These are phyloP conservation scores for Trypanosoma mega DNA, from an alignment of 208 protist species.

Conservation along the genomic window DNA sequence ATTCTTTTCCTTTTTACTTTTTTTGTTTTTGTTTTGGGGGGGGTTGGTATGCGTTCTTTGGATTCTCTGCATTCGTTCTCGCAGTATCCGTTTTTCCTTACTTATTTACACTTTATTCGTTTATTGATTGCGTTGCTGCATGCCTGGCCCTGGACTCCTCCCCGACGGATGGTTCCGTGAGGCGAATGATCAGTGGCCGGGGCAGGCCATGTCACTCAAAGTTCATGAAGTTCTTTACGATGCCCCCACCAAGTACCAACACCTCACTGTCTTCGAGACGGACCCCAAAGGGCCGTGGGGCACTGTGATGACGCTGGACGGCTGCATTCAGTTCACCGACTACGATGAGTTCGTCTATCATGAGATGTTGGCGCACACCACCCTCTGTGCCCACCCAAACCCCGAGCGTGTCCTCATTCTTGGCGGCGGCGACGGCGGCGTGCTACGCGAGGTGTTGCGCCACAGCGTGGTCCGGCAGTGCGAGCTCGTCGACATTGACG, in stretches of 20 bases:
- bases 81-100: no score
- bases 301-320: slow-evolving; percentile 96
- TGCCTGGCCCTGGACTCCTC: slow-evolving; percentile 74
- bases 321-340: slow-evolving; percentile 96
- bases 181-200: slow-evolving; percentile 86
- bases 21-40: no score
- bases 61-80: no score
- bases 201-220: slow-evolving; percentile 84
- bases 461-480: slow-evolving; percentile 91
- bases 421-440: slow-evolving; percentile 98
- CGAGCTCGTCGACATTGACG: slow-evolving; percentile 97
- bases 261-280: slow-evolving; percentile 87
- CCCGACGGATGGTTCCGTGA: slow-evolving; percentile 92
- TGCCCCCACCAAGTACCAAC: slow-evolving; percentile 78
- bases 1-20: no score
- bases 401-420: slow-evolving; percentile 95
- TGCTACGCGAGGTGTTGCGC: slow-evolving; percentile 95
- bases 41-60: no score
- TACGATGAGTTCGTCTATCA: slow-evolving; percentile 98
- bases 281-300: slow-evolving; percentile 91
- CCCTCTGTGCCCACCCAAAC: slow-evolving; percentile 89
- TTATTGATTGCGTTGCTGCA: no score
- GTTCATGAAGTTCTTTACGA: slow-evolving; percentile 89
- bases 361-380: slow-evolving; percentile 97
- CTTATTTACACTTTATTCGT: no score